These are phyloP conservation scores for Epichloe sibirici DNA, from an alignment of 2,329 filamentous ascomycete genomes.

Conservation along the genomic window DNA sequence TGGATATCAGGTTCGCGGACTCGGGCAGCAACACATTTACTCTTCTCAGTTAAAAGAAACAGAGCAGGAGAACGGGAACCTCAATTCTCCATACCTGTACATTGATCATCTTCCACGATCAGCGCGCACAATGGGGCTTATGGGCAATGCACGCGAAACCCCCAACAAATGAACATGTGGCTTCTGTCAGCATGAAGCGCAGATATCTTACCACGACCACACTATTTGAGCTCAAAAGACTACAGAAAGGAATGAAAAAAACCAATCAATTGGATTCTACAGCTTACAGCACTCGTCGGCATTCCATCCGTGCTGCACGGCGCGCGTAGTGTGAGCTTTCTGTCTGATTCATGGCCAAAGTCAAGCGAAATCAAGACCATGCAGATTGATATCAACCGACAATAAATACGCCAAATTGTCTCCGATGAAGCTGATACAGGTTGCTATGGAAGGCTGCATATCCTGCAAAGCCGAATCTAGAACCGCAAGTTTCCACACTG, in stretches of 20 bases:
- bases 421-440: neutral
- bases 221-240: too few relatives aligned
- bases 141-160: neutral
- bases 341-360: neutral
- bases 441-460: neutral
- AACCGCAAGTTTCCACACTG: neutral
- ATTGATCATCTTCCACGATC: neutral
- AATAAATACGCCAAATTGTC: neutral
- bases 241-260: too few relatives aligned
- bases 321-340: neutral
- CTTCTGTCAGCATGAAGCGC: neutral
- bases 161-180: neutral
- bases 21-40: neutral
- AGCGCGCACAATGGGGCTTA: neutral
- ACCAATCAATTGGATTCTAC: neutral
- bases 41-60: too few relatives aligned
- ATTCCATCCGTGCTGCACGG: neutral
- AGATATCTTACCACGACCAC: too few relatives aligned
- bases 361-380: neutral
- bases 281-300: neutral
- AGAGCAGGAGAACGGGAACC: too few relatives aligned
- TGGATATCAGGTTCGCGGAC: too few relatives aligned
- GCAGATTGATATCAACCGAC: conserved; percentile 2
- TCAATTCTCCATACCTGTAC: too few relatives aligned
- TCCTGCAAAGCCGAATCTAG: neutral